A percentile compares a stretch with the other conserved stretches of the same genome.
phyloP scores from a whole-genome alignment of 495 filamentous ascomycete species.

The Cairneyella variabilis region DNA sequence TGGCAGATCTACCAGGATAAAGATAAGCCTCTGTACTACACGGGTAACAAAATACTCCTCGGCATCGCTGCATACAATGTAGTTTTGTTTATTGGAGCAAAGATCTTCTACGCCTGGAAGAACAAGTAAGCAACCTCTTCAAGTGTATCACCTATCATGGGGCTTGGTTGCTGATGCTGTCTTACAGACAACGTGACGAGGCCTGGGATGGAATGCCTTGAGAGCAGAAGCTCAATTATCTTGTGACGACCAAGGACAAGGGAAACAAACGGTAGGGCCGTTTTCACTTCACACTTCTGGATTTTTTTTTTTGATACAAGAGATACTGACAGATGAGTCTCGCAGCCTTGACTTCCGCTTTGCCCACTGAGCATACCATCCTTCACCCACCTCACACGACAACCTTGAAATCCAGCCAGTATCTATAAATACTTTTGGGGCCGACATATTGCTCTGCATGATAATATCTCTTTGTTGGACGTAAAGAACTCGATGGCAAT shows the following conservation, averaged over 20 bases:
- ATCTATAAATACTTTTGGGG: too few species aligned
- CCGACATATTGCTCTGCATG: too few species aligned
- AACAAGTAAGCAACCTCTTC: conserved; percentile 51
- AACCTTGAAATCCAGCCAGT: too few species aligned
- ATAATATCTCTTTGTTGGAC: too few species aligned
- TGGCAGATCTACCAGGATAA: conserved; percentile 51
- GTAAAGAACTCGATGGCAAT: too few species aligned
- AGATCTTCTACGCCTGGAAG: conserved; percentile 59
- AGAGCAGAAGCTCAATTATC: conserved; percentile 57
- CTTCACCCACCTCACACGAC: too few species aligned
- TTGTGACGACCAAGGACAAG: conserved; percentile 57
- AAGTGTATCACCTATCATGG: too few species aligned
- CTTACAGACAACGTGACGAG: conserved; percentile 23
- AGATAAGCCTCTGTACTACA: conserved; percentile 62
- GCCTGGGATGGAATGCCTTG: conserved; percentile 55
- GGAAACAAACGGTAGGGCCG: conserved; percentile 66
- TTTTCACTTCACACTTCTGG: conserved; percentile 38
- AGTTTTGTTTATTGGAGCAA: conserved; percentile 49
- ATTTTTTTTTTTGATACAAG: too few species aligned
- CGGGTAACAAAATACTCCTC: conserved; percentile 63
- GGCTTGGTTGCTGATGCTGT: too few species aligned
- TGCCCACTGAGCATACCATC: conserved; percentile 1
- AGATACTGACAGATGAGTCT: background rate
- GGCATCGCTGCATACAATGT: conserved; percentile 50
- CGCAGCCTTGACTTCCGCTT: conserved; percentile 11